Base-by-base conservation (phyloP, 441 rosid genomes). In the Aquilaria agallochum region DNA sequence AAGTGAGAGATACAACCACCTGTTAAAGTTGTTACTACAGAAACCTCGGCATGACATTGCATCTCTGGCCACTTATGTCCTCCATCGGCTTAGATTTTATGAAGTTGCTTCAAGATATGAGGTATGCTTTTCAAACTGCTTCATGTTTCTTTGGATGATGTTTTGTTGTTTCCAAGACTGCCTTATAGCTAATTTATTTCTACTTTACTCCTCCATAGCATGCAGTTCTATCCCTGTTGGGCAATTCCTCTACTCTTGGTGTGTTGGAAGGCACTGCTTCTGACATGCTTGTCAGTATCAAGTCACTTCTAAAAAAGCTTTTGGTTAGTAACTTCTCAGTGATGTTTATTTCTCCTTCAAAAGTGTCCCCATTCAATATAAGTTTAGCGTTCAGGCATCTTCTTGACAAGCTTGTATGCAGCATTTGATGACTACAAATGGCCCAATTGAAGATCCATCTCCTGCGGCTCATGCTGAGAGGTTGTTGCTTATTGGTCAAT, bases 21-120 rank as follows among this genome's bases (percentile, higher is more conserved):
- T 91, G 79, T 75, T 95, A 80, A 89, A 80, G 63, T 72, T 91
- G 71, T 76, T 95, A 63, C 74, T 95, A 83, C 88, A 84, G 73
- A 86, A 87, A 72, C 94, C 94, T 60, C 73, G 84, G 31, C 96
- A 95, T 72, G 97, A 89, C 67, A 68, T 92, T 74, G 88, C 99
- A 66, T 86, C 91, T 60, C 78, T 95, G 70, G 82, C 88, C 57
- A 80, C 82, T 68, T 82, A 78, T 78, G 66, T 95, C 60, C 97
- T 92, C 80, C 87, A 76, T 64, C 97, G 99, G 69, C 75, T 95
- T 71, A 82, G 99, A 68, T 78, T 83, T 56, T 92, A 95, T 68
- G 98, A 95, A 85, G 91, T 89, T 75, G 78, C 80, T 72, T 85
- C 98, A 31, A 87, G 89, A 86, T 92, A 89, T 62, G 99, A 92